phyloP scores from a whole-genome alignment of 352 stramenopile species.

The Phytophthora cryptogea region DNA sequence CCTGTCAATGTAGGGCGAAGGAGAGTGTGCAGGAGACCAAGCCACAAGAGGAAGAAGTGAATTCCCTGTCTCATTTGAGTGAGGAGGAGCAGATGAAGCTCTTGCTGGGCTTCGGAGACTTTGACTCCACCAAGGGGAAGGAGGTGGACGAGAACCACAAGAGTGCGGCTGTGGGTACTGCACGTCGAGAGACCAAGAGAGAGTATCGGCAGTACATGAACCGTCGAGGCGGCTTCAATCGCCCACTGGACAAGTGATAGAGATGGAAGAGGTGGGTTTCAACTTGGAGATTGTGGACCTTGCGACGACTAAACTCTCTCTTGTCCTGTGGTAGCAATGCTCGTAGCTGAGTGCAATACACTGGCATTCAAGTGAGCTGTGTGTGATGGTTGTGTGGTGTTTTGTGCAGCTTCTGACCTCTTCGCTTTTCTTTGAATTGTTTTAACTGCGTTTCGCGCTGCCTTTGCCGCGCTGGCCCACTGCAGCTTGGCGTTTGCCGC shows the following conservation, averaged over 20 bases:
- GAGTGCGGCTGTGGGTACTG: conserved; percentile 76
- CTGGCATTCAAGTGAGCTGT: neutral
- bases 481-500: conserved; percentile 50
- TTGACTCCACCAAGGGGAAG: conserved; percentile 94
- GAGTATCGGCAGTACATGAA: conserved; percentile 99
- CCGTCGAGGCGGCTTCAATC: conserved; percentile 95
- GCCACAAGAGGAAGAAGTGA: conserved; percentile 46
- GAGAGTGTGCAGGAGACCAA: conserved; percentile 12
- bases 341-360: neutral
- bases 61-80: conserved; percentile 37
- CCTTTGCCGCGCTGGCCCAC: conserved; percentile 21
- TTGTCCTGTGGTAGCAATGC: no score
- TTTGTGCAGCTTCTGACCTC: neutral
- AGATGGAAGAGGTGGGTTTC: neutral
- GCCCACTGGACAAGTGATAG: conserved; percentile 85
- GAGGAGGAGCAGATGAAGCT: conserved; percentile 52
- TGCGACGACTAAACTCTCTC: neutral
- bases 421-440: neutral
- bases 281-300: neutral
- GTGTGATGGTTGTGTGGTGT: no score
- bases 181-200: conserved; percentile 90
- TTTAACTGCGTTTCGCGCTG: conserved; percentile 8
- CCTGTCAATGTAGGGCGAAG: neutral
- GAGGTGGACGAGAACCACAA: conserved; percentile 92
- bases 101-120: conserved; percentile 54